Base-by-base conservation (phyloP, 768 basidiomycete species). In the Lactifluus rugatus region DNA sequence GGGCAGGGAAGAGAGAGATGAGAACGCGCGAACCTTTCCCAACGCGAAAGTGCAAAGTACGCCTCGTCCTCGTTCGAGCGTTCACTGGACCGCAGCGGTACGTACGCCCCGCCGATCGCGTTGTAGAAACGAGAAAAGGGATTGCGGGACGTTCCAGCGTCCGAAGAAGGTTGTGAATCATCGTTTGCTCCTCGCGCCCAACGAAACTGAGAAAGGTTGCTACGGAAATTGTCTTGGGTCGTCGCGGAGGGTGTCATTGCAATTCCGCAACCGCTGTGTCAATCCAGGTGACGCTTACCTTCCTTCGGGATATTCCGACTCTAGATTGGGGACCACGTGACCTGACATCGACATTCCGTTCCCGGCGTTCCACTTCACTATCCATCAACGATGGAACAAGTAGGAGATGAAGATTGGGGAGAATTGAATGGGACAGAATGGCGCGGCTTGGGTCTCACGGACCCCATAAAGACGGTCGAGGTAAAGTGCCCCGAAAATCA, bases 21-120 rank as follows among this genome's bases (percentile, higher is more conserved):
- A 23, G 10, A n/a, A 14, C 14, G 3, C 66, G 34, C 74, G 62
- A 68, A 87, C 87, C 94, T 79, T 70, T 97, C 95, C 95, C 95
- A 97, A 71, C 93, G 78, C 53, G 87, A 87, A 39, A 94, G 73
- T 44, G 89, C 87, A 71, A 96, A 91, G 79, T 87, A 95, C 2
- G 95, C 94, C 67, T 97, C 93, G 65, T 98, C 95, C 70, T 99
- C 94, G 70, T 92, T 93, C 31, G 87, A 86, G 45, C 82, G 78
- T 64, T 92, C 91, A 61, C 68, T 81, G 2, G 87, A 88, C 41
- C 91, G 78, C 60, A 97, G 74, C 0, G 95, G 96, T 48, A 98
- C 83, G 67, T 96, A 96, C 62, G 86, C 84, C 13, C 85, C 85
- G 9, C 88, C 88, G 50, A 97, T 77, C 17, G 87, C 81, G 57